Conservation (phyloP, 352 stramenopile species). For the Thraustochytrium sp. region DNA sequence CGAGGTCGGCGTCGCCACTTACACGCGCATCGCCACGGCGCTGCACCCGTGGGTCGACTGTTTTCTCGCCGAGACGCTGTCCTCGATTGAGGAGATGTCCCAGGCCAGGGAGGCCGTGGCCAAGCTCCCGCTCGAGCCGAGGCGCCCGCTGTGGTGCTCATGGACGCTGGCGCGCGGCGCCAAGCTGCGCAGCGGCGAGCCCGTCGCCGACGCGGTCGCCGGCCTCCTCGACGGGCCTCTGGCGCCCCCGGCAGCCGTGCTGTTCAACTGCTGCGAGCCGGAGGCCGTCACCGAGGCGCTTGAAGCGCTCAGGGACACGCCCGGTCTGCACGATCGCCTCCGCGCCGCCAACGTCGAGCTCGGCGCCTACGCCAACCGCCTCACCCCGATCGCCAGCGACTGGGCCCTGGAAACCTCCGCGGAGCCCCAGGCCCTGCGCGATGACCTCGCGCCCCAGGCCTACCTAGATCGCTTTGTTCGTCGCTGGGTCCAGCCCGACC, state of each 20-base stretch:
- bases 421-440: constrained; percentile 68
- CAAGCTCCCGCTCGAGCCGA: constrained; percentile 47
- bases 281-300: constrained; percentile 73
- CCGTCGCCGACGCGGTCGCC: constrained; percentile 53
- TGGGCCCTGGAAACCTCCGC: constrained; percentile 68
- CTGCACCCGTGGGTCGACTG: constrained; percentile 65
- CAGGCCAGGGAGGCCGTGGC: constrained; percentile 68
- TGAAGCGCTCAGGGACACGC: constrained; percentile 53
- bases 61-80: constrained; percentile 79
- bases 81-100: constrained; percentile 67
- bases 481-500: constrained; percentile 58
- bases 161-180: constrained; percentile 68
- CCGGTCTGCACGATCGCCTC: constrained; percentile 41
- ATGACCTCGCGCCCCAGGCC: constrained; percentile 63
- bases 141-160: constrained; percentile 64
- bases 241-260: constrained; percentile 58
- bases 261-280: constrained; percentile 81
- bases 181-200: constrained; percentile 67
- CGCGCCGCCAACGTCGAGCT: constrained; percentile 52
- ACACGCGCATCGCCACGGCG: constrained; percentile 62
- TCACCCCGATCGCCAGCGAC: constrained; percentile 67
- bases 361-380: constrained; percentile 76
- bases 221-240: background rate
- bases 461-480: constrained; percentile 72
- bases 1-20: constrained; percentile 64